Evolutionary conservation across 2,329 filamentous ascomycete species (phyloP), one percentile per base, ranked within the genome.

Genomic region (Berkeleyomyces rouxiae): DNA sequence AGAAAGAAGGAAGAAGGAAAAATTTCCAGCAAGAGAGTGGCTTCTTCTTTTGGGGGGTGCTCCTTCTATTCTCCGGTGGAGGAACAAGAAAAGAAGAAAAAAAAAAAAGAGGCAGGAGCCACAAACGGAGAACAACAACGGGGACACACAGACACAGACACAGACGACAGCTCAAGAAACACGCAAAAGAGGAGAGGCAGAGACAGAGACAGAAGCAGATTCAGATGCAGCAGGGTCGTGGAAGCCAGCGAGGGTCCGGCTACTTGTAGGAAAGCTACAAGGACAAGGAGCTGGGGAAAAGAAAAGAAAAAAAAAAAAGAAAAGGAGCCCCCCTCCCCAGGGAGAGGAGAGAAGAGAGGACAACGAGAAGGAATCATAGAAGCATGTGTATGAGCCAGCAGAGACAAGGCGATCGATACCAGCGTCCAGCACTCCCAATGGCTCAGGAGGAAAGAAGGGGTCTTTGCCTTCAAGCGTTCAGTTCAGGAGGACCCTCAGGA

Each of bases 321-420:
- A 31, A 44, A 64, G 59, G 65, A 59, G 66, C 59, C 61, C 66
- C 62, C 65, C 66, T 62, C 62, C 61, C 43, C 61, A 47, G 58
- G 42, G 63, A 59, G 58, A 53, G 37, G 62, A 49, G 62, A 53
- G 37, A 43, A 57, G 42, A 63, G 57, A 57, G 23, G 62, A 63
- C 66, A 43, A 55, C 23, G 64, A 63, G 51, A 58, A 60, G 42
- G 43, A 46, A 7, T n/a, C 16, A 13, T 11, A 11, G 33, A 44
- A 43, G 13, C 9, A 13, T 11, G 16, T n/a, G 55, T 10, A 40
- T n/a, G 7, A 4, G 5, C 6, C 11, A 33, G 11, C 33, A 36
- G 7, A 11, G 23, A 11, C 23, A 53, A 53, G 7, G 13, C 9
- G 36, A 53, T 23, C 23, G 23, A 23, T 23, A 23, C 23, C 23